Base-by-base conservation (phyloP, 306 rosid genomes). In the Rosa persica region DNA sequence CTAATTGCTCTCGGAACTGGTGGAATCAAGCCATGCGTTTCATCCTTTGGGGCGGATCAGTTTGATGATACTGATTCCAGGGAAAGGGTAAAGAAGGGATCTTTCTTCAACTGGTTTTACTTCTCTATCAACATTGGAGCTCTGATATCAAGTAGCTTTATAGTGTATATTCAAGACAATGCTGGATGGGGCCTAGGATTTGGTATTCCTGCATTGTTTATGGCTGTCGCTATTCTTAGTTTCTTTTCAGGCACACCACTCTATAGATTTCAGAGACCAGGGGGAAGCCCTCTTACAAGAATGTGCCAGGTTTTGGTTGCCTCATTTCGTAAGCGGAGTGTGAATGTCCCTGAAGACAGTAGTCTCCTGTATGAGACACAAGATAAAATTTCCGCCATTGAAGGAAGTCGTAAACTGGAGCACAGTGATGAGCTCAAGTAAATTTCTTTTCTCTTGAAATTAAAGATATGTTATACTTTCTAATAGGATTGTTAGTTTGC, bases 151-250 rank as follows among this genome's bases (percentile, higher is more conserved):
- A 91, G 99, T 86, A 88, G 86, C 76, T 75, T 93, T 0, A 72
- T 93, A 80, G 99, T 95, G 67, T 95, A 92, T 92, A 49, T 95
- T 83, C 99, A 95, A 89, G 99, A 95, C 76, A 95, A 95, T 87
- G 89, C 90, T 4, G 96, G 99, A 60, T 96, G 98, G 99, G 99
- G 98, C 42, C 78, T 96, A 70, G 99, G 99, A 86, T 96, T 96
- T 85, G 97, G 98, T 81, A 93, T 96, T 87, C 99, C 99, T 67
- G 90, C 99, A 52, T 19, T 93, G 76, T 91, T 89, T 75, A 93
- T 96, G 99, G 94, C 82, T 10, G 30, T 91, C 67, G 97, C 99
- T 64, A 96, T 96, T 38, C 78, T 80, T 73, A 93, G 98, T 76
- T 96, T 96, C 90, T 84, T 96, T 81, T 42, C 88, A 3, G 99